Conservation (phyloP, 192 early-diverging fungal species). For the Rhizophagus clarus region DNA sequence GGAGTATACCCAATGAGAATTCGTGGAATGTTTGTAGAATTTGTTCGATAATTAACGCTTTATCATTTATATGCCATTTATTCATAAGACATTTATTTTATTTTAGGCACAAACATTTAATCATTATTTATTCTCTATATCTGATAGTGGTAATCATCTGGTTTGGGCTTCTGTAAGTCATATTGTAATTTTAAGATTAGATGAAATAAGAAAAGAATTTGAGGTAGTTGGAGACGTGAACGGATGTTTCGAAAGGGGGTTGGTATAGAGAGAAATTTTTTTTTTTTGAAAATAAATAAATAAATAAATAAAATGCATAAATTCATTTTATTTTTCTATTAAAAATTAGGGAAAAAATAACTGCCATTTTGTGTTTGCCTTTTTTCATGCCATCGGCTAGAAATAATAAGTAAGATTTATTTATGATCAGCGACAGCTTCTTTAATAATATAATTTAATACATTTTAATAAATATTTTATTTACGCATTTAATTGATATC, state of each 20-base stretch:
- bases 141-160: slow-evolving; percentile 14
- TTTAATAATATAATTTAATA: no score
- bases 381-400: slow-evolving; percentile 52
- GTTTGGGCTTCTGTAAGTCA: not conserved
- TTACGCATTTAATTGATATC: not conserved
- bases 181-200: not conserved
- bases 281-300: not conserved
- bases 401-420: slow-evolving; percentile 42
- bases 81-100: not conserved
- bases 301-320: slow-evolving; percentile 6
- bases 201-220: not conserved
- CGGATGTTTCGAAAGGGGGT: not conserved
- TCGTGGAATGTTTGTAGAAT: not conserved
- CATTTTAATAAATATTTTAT: not conserved
- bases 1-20: not conserved
- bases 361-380: slow-evolving; percentile 52
- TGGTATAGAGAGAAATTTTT: not conserved
- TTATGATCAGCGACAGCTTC: no score
- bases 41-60: no score
- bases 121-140: not conserved
- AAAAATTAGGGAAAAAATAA: slow-evolving; percentile 47
- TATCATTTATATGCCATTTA: no score
- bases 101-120: not conserved
- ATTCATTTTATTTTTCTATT: not conserved
- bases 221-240: not conserved